These are phyloP conservation scores for Ogataea siamensis DNA, from an alignment of 805 yeast genomes.

Conservation along the genomic window DNA sequence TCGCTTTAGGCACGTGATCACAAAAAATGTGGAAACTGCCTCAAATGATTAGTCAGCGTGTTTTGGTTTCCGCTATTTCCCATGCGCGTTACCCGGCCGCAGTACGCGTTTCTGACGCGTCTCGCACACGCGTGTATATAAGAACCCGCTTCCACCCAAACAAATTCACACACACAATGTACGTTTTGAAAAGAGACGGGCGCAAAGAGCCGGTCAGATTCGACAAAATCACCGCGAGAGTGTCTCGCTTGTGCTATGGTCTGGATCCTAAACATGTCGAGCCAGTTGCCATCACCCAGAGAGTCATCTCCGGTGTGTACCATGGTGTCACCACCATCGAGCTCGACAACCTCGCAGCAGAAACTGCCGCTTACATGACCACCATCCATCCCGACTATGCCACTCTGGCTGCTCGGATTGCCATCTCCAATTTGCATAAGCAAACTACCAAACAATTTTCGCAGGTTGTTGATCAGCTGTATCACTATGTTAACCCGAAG, in stretches of 20 bases:
- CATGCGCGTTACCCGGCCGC: not conserved
- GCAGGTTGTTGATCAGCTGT: conserved; percentile 69
- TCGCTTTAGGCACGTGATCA: not conserved
- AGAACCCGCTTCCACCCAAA: conserved; percentile 7
- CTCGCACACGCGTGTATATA: conserved; percentile 11
- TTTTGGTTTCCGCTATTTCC: conserved; percentile 1
- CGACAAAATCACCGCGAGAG: conserved; percentile 94
- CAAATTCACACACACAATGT: conserved; percentile 45
- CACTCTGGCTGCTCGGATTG: conserved; percentile 90
- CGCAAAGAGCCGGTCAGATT: conserved; percentile 92
- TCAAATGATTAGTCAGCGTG: not conserved
- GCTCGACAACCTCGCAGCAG: conserved; percentile 79
- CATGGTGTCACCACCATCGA: conserved; percentile 96
- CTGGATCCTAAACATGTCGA: conserved; percentile 89
- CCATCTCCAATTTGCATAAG: conserved; percentile 90
- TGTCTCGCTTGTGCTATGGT: conserved; percentile 91
- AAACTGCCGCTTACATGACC: conserved; percentile 96
- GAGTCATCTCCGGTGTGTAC: conserved; percentile 93
- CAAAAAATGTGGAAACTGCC: too few species aligned
- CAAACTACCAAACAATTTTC: conserved; percentile 88
- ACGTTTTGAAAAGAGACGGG: conserved; percentile 89
- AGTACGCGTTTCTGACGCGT: not conserved
- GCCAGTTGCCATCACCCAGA: conserved; percentile 92
- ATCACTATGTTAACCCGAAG: conserved; percentile 76
- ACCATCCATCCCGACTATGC: conserved; percentile 98